Evolutionary conservation across 2,329 filamentous ascomycete genomes (phyloP), one percentile per base, ranked within the genome.

Genomic region (Alternaria postmessia): DNA sequence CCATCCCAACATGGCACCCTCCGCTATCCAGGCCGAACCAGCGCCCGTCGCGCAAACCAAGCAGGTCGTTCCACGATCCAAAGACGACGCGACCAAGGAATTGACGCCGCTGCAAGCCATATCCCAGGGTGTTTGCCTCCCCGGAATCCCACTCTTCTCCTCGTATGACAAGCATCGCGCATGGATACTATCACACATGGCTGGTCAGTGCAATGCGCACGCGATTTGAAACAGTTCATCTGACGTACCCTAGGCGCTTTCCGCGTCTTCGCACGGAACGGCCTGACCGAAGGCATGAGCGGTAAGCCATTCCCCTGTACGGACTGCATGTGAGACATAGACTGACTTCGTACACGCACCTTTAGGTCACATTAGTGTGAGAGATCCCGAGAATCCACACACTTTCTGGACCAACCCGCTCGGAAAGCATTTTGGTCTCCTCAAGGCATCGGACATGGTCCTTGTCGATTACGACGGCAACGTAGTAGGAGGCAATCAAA

Each of bases 361-460:
- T 36, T 4, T n/a, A 36, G 32, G 89, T 0, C 89, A 91, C 75
- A 91, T 92, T 65, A 85, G 81, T 14, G 86, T 91, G 1, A 83
- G 88, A 12, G 89, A 91, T 71, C 88, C 89, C 0, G 87, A 90
- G 73, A 81, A 86, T 66, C 79, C 80, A 0, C 80, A 86, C 61
- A 81, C 82, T 14, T 89, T 90, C 77, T 92, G 90, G 90, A 91
- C 90, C 73, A 91, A 87, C 79, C 89, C 78, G 57, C 79, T 91
- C 1, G 88, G 86, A 2, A 81, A 83, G 14, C 88, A 91, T 73
- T 92, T 91, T 70, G 88, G 84, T 5, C 77, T 89, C 61, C 80
- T 91, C 51, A 87, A 85, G 62, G 87, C 88, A 0, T 84, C 82
- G 1, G 89, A 91, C 71, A 88, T 91, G 85, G 86, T 91, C 48